Conservation (phyloP, 208 protist genomes). For the Leishmania gerbilli region DNA sequence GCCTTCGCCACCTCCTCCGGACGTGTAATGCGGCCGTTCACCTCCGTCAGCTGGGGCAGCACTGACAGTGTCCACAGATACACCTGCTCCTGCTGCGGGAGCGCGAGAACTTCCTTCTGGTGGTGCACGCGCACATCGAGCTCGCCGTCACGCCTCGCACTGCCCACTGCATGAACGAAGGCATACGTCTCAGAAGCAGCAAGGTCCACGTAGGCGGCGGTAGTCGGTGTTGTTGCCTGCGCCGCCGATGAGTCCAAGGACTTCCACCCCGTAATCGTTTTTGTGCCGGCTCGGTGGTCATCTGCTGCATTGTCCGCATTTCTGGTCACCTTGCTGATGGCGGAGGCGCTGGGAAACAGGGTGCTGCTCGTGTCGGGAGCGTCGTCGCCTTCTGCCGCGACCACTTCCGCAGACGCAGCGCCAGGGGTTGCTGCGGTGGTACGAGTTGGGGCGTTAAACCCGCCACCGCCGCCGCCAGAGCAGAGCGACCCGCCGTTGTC, state of each 20-base stretch:
- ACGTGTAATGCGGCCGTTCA: slow-evolving; percentile 36
- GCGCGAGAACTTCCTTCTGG: slow-evolving; percentile 27
- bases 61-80: slow-evolving; percentile 43
- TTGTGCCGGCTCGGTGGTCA: not conserved
- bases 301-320: not conserved
- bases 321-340: not conserved
- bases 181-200: slow-evolving; percentile 29
- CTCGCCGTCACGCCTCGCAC: slow-evolving; percentile 17
- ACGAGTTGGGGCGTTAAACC: not conserved
- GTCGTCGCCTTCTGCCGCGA: not conserved
- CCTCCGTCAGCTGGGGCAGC: slow-evolving; percentile 41
- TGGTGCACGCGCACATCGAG: slow-evolving; percentile 32
- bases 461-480: not conserved
- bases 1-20: slow-evolving; percentile 48
- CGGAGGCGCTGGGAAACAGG: not conserved
- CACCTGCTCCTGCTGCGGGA: slow-evolving; percentile 35
- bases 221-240: slow-evolving; percentile 13
- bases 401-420: not conserved
- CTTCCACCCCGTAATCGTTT: not conserved
- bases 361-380: slow-evolving; percentile 1
- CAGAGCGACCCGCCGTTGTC: not conserved
- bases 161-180: slow-evolving; percentile 33
- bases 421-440: not conserved
- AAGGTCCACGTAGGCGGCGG: slow-evolving; percentile 37
- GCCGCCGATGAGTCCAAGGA: not conserved